These are phyloP conservation scores for Aspergillus jensenii DNA, from an alignment of 2,329 filamentous ascomycete species.

Conservation along the genomic window DNA sequence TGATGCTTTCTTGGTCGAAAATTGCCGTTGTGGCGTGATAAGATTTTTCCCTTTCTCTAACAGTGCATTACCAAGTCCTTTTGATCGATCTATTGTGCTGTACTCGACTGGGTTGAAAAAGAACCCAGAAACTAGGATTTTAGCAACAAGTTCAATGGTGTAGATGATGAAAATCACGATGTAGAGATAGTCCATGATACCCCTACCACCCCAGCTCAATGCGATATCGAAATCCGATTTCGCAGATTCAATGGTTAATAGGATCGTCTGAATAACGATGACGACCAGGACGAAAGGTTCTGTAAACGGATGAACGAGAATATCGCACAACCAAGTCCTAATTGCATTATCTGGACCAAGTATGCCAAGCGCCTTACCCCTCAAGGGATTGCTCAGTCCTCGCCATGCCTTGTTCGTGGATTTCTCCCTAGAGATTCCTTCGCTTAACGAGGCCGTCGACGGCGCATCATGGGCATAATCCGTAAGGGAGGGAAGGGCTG, in stretches of 20 bases:
- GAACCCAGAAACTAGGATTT: constrained; percentile 90
- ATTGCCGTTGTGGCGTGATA: constrained; percentile 77
- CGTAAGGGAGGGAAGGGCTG: constrained; percentile 48
- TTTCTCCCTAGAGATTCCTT: constrained; percentile 39
- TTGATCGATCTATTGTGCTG: constrained; percentile 79
- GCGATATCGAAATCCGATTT: constrained; percentile 62
- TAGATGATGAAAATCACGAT: constrained; percentile 85
- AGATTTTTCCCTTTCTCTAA: constrained; percentile 73
- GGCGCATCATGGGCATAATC: constrained; percentile 48
- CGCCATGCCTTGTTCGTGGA: constrained; percentile 42
- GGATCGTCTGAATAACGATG: constrained; percentile 82
- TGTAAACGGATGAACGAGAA: constrained; percentile 81
- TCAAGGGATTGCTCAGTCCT: constrained; percentile 69
- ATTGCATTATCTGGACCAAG: constrained; percentile 77
- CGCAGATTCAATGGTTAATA: constrained; percentile 82
- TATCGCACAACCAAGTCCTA: constrained; percentile 72
- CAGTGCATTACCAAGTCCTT: constrained; percentile 72
- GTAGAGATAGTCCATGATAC: constrained; percentile 72
- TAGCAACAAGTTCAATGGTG: constrained; percentile 77
- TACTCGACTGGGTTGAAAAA: constrained; percentile 88
- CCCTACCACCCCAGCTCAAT: constrained; percentile 68
- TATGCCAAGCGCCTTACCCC: constrained; percentile 80
- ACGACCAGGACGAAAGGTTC: constrained; percentile 84
- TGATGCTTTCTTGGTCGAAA: constrained; percentile 59
- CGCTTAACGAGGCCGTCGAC: constrained; percentile 29